Percentiles rank a stretch among this genome's conserved stretches.
These are phyloP conservation scores for Phytopythium mirpurense DNA, from an alignment of 352 stramenopile species.

Conservation along the genomic window DNA sequence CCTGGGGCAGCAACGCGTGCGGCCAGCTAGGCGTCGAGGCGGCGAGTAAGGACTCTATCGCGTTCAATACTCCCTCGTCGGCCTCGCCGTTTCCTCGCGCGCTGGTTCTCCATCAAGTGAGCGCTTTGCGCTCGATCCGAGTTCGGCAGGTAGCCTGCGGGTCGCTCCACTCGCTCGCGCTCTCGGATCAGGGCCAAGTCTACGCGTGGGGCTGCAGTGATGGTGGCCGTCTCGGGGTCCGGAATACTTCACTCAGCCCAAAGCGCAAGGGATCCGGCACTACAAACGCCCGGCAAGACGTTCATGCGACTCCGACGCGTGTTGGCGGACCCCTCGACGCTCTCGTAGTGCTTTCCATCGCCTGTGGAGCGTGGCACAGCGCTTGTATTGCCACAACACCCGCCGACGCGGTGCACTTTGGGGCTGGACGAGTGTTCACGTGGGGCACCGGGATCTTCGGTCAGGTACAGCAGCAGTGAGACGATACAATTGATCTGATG, in stretches of 20 bases:
- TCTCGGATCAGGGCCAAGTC: conserved; percentile 81
- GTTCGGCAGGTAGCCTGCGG: conserved; percentile 87
- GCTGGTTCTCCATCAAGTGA: conserved; percentile 53
- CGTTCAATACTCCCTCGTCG: conserved; percentile 9
- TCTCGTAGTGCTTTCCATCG: conserved; percentile 43
- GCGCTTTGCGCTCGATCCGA: conserved; percentile 32
- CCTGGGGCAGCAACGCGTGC: conserved; percentile 74
- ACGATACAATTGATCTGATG: background rate
- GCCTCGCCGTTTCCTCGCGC: conserved; percentile 36
- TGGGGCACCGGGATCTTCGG: conserved; percentile 76
- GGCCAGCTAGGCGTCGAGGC: conserved; percentile 44
- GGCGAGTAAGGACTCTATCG: background rate
- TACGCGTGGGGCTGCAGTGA: conserved; percentile 95
- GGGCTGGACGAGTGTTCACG: conserved; percentile 41
- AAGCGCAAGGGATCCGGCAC: background rate
- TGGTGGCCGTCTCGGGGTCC: conserved; percentile 53
- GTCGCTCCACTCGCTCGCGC: conserved; percentile 87
- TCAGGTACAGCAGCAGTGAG: conserved; percentile 18
- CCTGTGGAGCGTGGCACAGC: conserved; percentile 73
- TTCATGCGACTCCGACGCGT: conserved; percentile 22
- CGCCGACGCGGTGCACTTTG: background rate
- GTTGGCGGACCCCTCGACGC: conserved; percentile 26
- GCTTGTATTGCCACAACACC: conserved; percentile 41
- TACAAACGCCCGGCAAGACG: background rate
- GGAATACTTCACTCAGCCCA: background rate